Evolutionary conservation across 2,329 filamentous ascomycete genomes (phyloP).

Genomic region (Neopestalotiopsis rosae): DNA sequence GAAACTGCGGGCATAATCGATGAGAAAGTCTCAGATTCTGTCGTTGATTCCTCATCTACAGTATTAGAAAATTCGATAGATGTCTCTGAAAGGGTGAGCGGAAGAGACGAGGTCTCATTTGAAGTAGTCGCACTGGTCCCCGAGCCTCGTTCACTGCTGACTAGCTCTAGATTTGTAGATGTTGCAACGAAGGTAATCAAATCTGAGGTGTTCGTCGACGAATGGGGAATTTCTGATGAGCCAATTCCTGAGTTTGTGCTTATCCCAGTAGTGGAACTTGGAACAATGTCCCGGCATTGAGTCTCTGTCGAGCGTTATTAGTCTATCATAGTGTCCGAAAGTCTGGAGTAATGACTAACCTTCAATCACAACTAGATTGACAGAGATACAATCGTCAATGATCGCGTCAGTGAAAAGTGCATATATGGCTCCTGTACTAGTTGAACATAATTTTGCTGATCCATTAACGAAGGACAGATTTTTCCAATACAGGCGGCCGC

Average conservation of each 20-base stretch:
- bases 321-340: neutral
- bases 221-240: neutral
- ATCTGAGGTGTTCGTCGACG: neutral
- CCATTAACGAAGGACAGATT: conserved; percentile 25
- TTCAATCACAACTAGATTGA: conserved; percentile 24
- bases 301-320: neutral
- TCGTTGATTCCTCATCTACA: neutral
- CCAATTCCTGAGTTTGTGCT: neutral
- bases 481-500: conserved; percentile 24
- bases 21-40: neutral
- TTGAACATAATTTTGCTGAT: conserved; percentile 24
- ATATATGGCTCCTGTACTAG: conserved; percentile 19
- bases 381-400: conserved; percentile 20
- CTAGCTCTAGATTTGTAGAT: neutral
- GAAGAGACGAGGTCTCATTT: neutral
- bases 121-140: no score
- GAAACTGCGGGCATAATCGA: neutral
- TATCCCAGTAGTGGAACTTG: neutral
- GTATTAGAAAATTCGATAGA: neutral
- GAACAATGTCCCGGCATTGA: neutral
- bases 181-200: neutral
- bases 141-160: no score
- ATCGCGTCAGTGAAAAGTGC: conserved; percentile 24
- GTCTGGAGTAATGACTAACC: conserved; percentile 19
- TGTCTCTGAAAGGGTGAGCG: neutral